phyloP scores from a whole-genome alignment of 345 rosid genomes.

The Garcia nutans region DNA sequence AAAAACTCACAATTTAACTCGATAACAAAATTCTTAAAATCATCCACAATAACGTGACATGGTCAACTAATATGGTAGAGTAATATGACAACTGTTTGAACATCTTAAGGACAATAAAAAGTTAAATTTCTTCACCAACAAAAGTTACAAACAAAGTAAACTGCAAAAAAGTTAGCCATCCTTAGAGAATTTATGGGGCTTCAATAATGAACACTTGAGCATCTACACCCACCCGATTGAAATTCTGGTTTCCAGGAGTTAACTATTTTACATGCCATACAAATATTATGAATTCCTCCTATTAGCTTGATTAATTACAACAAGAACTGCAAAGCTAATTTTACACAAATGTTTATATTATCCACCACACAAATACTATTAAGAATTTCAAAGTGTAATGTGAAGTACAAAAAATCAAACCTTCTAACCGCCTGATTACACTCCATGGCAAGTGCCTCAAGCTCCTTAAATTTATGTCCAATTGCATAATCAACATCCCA shows the following conservation, averaged over 20 bases:
- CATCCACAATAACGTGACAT: background rate
- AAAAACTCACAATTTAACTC: background rate
- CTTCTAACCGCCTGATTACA: constrained; percentile 77
- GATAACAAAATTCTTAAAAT: background rate
- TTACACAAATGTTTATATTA: background rate
- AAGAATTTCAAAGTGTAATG: background rate
- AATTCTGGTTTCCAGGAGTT: background rate
- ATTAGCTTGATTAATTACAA: background rate
- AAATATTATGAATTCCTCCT: background rate
- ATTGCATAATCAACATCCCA: constrained; percentile 65
- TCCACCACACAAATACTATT: background rate
- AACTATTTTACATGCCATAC: background rate
- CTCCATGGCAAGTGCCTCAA: constrained; percentile 59
- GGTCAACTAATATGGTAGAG: background rate
- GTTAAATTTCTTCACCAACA: background rate
- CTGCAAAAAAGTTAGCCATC: background rate
- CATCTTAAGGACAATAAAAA: background rate
- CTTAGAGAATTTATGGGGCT: background rate
- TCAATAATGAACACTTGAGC: background rate
- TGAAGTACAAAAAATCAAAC: constrained; percentile 25
- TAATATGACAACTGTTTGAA: background rate
- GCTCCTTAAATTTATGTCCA: constrained; percentile 59
- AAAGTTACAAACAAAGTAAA: background rate
- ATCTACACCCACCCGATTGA: background rate
- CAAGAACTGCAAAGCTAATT: background rate